Base-by-base conservation (phyloP, 2,329 filamentous ascomycete genomes). In the Neophaeococcomyces aloes region DNA sequence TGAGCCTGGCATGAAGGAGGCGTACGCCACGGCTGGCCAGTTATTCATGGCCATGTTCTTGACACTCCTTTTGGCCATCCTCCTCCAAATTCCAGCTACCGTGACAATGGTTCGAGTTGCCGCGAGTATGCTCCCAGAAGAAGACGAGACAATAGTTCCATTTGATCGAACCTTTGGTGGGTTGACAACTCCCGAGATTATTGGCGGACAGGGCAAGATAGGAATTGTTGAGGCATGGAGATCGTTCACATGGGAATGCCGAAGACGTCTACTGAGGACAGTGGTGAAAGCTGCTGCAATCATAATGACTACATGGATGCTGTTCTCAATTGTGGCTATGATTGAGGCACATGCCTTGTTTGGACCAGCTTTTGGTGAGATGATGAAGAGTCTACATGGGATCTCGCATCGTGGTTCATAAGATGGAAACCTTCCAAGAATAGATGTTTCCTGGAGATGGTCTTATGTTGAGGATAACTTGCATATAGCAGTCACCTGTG, bases 101-200 rank as follows among this genome's bases (percentile, higher is more conserved):
- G 83, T 89, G 25, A 76, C 85, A 17, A 76, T 94, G 47, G 72
- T 83, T 52, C 86, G 89, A 50, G 79, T 94, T 29, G 86, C 94
- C 61, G 87, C 88, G 5, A 89, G 85, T 38, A 78, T 94, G 54
- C 77, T 96, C 2, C 77, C 86, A 1, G 81, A 86, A 47, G 79
- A 85, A 14, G 75, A 87, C 53, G 82, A 93, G 65, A 79, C 85
- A 19, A 83, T 95, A 51, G 80, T 96, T 29, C 81, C 86, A 25
- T 94, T 96, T 57, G 89, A 96, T 69, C 83, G 87, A 52, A 81
- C 81, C 23, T 93, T 93, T 57, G 77, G 75, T 50, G 85, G 85
- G 54, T 82, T 79, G 59, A 76, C 89, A 21, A 76, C 81, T 51
- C 79, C 84, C n/a, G 75, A 76, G 47, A 72, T 86, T 38, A 69